Evolutionary conservation across 2,329 filamentous ascomycete genomes (phyloP).

Genomic region (Trichophyton schoenleinii): DNA sequence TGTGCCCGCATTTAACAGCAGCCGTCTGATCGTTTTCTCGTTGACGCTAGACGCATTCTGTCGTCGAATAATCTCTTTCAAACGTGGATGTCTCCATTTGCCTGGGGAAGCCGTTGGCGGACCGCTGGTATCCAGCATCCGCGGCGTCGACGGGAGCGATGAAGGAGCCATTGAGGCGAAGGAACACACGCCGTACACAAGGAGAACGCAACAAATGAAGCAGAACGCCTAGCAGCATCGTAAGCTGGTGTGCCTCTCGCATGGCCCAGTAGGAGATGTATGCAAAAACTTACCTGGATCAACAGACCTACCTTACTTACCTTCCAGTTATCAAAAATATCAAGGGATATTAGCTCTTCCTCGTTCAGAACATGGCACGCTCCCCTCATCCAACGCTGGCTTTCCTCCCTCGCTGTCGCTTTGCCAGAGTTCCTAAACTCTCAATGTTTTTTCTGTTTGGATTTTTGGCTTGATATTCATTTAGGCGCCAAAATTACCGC

Average conservation of each 20-base stretch:
- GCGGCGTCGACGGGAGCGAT: slow-evolving; percentile 33
- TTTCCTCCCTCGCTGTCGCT: neutral
- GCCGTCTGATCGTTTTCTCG: slow-evolving; percentile 58
- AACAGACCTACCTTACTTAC: slow-evolving; percentile 13
- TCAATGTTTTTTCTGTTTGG: neutral
- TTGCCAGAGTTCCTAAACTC: neutral
- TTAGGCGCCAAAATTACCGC: slow-evolving; percentile 3
- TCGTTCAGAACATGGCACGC: neutral
- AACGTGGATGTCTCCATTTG: slow-evolving; percentile 79
- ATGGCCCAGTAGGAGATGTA: neutral
- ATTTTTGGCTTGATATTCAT: neutral
- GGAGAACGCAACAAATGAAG: neutral
- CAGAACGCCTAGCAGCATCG: neutral
- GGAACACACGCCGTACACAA: slow-evolving; percentile 1
- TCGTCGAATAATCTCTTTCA: slow-evolving; percentile 74
- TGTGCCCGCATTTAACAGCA: slow-evolving; percentile 54
- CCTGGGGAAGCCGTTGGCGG: slow-evolving; percentile 42
- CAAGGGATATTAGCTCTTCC: neutral
- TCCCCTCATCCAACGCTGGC: neutral
- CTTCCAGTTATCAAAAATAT: slow-evolving; percentile 3
- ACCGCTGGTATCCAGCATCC: slow-evolving; percentile 19
- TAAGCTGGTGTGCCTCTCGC: neutral
- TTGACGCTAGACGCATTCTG: slow-evolving; percentile 68
- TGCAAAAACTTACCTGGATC: slow-evolving; percentile 3
- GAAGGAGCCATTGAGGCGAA: slow-evolving; percentile 24